A percentile compares a stretch with the other conserved stretches of the same genome.
Evolutionary conservation across 139 green algal species (phyloP).

Genomic region (Picochlorum sp.): DNA sequence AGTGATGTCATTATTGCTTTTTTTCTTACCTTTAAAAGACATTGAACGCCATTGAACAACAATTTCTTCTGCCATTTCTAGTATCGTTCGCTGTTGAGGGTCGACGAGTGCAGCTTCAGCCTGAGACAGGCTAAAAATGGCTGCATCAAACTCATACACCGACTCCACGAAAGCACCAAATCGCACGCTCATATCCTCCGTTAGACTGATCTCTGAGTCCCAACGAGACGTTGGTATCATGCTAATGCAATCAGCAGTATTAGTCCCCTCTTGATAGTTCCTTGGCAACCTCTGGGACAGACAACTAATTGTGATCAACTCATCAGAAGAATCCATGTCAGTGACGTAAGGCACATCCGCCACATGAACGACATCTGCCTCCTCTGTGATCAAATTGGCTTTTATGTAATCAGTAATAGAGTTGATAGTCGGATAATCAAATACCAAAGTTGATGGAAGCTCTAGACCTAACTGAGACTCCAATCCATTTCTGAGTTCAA

Average conservation of each 20-base stretch:
- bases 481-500: constrained; percentile 68
- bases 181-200: not conserved
- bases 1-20: not conserved
- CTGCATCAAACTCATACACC: constrained; percentile 40
- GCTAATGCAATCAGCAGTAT: not conserved
- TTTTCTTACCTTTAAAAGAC: no score
- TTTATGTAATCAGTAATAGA: constrained; percentile 1
- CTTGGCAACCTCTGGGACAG: not conserved
- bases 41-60: not conserved
- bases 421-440: constrained; percentile 66
- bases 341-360: no score
- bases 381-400: not conserved
- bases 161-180: constrained; percentile 3
- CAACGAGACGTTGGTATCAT: constrained; percentile 2
- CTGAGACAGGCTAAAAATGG: constrained; percentile 37
- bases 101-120: constrained; percentile 46
- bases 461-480: constrained; percentile 7
- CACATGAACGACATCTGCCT: no score
- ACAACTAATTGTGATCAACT: no score
- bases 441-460: constrained; percentile 42
- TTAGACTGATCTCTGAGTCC: constrained; percentile 8
- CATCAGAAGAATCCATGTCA: no score
- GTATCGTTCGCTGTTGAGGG: constrained; percentile 60
- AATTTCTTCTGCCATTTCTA: constrained; percentile 9
- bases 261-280: not conserved